Conservation (phyloP, 768 basidiomycete genomes). For the Calocybe cyanea region DNA sequence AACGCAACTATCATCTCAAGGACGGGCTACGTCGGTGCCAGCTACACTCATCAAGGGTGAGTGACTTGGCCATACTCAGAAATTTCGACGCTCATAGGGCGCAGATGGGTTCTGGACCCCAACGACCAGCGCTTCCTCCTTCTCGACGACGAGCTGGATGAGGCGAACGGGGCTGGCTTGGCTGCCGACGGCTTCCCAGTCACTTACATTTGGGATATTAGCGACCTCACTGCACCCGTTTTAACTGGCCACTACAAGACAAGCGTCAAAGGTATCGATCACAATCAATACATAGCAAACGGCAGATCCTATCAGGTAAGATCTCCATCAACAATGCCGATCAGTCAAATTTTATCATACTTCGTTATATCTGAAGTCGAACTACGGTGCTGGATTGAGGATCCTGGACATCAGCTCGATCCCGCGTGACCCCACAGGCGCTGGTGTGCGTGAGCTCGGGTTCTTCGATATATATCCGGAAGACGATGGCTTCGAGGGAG, state of each 20-base stretch:
- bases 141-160: slow-evolving; percentile 27
- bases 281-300: slow-evolving; percentile 25
- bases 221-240: slow-evolving; percentile 20
- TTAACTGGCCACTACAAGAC: slow-evolving; percentile 25
- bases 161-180: slow-evolving; percentile 14
- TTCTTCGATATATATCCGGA: slow-evolving; percentile 23
- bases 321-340: neutral
- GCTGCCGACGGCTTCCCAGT: slow-evolving; percentile 21
- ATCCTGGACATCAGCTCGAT: slow-evolving; percentile 25
- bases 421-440: slow-evolving; percentile 24
- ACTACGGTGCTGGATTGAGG: slow-evolving; percentile 26
- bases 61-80: neutral
- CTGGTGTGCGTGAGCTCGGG: slow-evolving; percentile 20
- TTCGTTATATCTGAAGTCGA: slow-evolving; percentile 12
- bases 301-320: slow-evolving; percentile 21
- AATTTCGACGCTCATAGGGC: too few relatives aligned
- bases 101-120: slow-evolving; percentile 24
- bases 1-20: slow-evolving; percentile 22
- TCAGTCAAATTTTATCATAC: neutral
- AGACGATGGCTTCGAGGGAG: slow-evolving; percentile 8
- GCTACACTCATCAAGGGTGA: slow-evolving; percentile 27
- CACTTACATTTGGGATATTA: slow-evolving; percentile 30
- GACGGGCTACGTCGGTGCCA: slow-evolving; percentile 25
- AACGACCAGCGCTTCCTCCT: slow-evolving; percentile 23
- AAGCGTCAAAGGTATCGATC: slow-evolving; percentile 23